Base-by-base conservation (phyloP, 768 basidiomycete species). In the Amanita rimosa region DNA sequence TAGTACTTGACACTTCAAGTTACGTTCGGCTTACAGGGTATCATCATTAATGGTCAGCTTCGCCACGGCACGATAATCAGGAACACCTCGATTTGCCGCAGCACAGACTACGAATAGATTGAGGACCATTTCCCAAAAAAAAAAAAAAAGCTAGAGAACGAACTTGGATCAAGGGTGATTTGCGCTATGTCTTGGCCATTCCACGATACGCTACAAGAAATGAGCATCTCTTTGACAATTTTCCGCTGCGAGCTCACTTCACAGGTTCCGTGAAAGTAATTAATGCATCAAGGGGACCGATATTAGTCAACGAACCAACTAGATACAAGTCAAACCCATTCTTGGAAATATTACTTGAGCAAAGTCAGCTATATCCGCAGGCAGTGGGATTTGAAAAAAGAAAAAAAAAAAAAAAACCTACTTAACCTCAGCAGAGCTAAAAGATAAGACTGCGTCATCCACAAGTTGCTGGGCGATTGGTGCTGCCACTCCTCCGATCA, bases 401-500 rank as follows among this genome's bases (percentile, higher is more conserved):
- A n/a, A n/a, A n/a, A n/a, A n/a, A n/a, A n/a, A n/a, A n/a, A n/a
- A n/a, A n/a, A n/a, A n/a, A n/a, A n/a, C 69, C 3, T 57, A 75
- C 74, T 72, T 76, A 55, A 86, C 80, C 48, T 78, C 75, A 2
- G 78, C 84, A 39, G 69, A 65, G 26, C 57, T 68, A 59, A 85
- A 85, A 6, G 67, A 64, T 43, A 86, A 58, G 4, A 67, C 53
- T 0, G 83, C 70, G 16, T 67, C 68, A 41, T 79, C 72, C 21
- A 86, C 83, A 13, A 87, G 70, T 54, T 71, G 66, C 60, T 85
- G 84, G 2, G 79, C 74, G 24, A 81, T 65, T 11, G 83, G 81
- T 14, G 72, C 78, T 36, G 82, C 79, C 26, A 85, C 80, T 3
- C 76, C 81, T n/a, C 82, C 81, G 35, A 85, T 79, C 44, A 85